Evolutionary conservation across 78 protist genomes (phyloP).

Genomic region (Dictyostelium intermedium): DNA sequence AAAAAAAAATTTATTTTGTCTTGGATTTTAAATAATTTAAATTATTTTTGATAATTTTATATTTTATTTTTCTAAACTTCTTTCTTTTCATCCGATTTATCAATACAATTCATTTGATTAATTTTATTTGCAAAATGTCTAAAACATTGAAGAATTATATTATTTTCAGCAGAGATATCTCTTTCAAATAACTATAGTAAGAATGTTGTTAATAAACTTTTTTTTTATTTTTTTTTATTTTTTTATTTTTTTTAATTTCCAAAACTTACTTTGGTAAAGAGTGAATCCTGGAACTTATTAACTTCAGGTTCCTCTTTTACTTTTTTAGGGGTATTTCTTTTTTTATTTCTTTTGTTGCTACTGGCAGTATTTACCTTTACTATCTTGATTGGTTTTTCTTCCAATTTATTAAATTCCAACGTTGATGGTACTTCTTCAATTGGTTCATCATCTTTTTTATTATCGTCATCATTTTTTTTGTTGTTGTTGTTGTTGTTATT

Average conservation of each 20-base stretch:
- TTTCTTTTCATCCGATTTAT: background rate
- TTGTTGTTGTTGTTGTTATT: conserved; percentile 13
- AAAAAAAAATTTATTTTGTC: background rate
- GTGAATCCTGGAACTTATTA: conserved; percentile 6
- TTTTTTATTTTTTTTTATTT: too few relatives aligned
- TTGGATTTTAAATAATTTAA: too few relatives aligned
- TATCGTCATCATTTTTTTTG: background rate
- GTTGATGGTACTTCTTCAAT: conserved; percentile 25
- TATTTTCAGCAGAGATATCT: conserved; percentile 66
- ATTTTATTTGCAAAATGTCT: conserved; percentile 60
- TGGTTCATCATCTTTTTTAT: background rate
- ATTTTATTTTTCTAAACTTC: background rate
- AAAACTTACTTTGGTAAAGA: conserved; percentile 44
- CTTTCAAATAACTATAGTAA: conserved; percentile 21
- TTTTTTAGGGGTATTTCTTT: background rate
- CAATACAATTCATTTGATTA: background rate
- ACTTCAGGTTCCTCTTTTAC: background rate
- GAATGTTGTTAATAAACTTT: background rate
- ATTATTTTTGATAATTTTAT: too few relatives aligned
- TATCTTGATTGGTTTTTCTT: background rate
- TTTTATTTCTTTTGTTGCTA: background rate
- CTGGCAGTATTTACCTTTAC: background rate
- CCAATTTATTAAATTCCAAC: background rate
- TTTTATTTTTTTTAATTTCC: too few relatives aligned
- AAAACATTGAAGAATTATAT: conserved; percentile 54